These are phyloP conservation scores for Bipolaris bicolor DNA, from an alignment of 2,329 filamentous ascomycete genomes.

Conservation along the genomic window DNA sequence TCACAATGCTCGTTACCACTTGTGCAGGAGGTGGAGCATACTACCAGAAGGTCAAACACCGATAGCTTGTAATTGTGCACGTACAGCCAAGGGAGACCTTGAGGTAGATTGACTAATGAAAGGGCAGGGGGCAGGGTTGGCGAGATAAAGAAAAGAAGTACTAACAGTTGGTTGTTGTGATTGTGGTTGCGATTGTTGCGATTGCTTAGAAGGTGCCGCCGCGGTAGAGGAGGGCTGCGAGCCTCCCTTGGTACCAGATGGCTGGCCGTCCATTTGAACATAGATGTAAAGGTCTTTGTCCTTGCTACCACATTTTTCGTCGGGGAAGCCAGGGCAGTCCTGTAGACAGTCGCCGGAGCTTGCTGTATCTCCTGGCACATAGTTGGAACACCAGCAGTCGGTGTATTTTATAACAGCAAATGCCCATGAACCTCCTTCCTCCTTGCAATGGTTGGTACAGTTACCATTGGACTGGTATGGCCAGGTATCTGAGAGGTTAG, in stretches of 20 bases:
- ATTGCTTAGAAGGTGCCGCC: slow-evolving; percentile 16
- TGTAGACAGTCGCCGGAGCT: slow-evolving; percentile 58
- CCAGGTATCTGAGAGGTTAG: slow-evolving; percentile 34
- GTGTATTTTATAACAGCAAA: slow-evolving; percentile 71
- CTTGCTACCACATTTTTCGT: slow-evolving; percentile 68
- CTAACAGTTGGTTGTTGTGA: slow-evolving; percentile 34
- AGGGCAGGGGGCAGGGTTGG: slow-evolving; percentile 12
- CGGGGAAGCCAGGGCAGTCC: slow-evolving; percentile 71
- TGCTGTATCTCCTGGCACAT: slow-evolving; percentile 59
- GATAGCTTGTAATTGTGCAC: slow-evolving; percentile 10
- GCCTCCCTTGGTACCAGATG: slow-evolving; percentile 64
- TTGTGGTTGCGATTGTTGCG: not conserved
- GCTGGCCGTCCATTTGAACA: slow-evolving; percentile 56
- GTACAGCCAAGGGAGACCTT: not conserved
- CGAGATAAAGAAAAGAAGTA: slow-evolving; percentile 30
- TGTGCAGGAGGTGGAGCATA: slow-evolving; percentile 42
- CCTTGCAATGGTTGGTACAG: slow-evolving; percentile 66
- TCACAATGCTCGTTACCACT: slow-evolving; percentile 28
- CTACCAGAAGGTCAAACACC: slow-evolving; percentile 45
- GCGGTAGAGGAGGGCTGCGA: slow-evolving; percentile 35
- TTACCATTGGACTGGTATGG: slow-evolving; percentile 70
- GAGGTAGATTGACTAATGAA: slow-evolving; percentile 4
- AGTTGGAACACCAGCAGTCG: slow-evolving; percentile 77
- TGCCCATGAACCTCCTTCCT: slow-evolving; percentile 57
- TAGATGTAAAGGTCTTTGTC: slow-evolving; percentile 67